Evolutionary conservation across 805 yeast genomes (phyloP).

Genomic region (Yarrowia divulgata): DNA sequence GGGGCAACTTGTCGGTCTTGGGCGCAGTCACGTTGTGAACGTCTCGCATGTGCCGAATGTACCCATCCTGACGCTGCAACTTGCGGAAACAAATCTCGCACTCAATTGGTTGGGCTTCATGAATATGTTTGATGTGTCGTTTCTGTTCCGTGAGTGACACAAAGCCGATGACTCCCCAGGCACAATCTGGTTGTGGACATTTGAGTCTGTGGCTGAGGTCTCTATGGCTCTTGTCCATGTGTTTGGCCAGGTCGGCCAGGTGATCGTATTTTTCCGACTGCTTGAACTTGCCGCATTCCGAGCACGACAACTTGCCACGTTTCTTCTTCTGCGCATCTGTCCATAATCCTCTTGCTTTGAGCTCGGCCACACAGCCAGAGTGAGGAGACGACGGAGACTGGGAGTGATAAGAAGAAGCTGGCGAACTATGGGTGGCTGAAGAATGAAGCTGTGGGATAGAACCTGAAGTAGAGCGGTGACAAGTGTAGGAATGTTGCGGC

Average conservation of each 20-base stretch:
- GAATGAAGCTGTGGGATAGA: too few relatives aligned
- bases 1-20: conserved; percentile 7
- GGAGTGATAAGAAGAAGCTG: background rate
- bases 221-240: background rate
- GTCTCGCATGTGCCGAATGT: conserved; percentile 19
- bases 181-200: conserved; percentile 9
- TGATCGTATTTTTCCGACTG: background rate
- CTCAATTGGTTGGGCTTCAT: background rate
- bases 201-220: conserved; percentile 20
- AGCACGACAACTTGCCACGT: conserved; percentile 17
- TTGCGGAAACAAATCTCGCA: background rate
- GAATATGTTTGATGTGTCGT: conserved; percentile 5
- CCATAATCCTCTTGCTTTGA: conserved; percentile 7
- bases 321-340: conserved; percentile 12
- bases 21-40: background rate
- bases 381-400: background rate
- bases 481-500: too few relatives aligned
- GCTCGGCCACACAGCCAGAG: background rate
- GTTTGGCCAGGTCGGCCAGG: conserved; percentile 8
- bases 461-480: too few relatives aligned
- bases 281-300: conserved; percentile 27
- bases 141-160: conserved; percentile 21
- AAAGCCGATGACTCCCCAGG: conserved; percentile 14
- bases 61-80: conserved; percentile 18
- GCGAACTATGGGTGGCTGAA: too few relatives aligned